Base-by-base conservation (phyloP, 1,139 yeast species). In the Trichomonascaceae sp. region DNA sequence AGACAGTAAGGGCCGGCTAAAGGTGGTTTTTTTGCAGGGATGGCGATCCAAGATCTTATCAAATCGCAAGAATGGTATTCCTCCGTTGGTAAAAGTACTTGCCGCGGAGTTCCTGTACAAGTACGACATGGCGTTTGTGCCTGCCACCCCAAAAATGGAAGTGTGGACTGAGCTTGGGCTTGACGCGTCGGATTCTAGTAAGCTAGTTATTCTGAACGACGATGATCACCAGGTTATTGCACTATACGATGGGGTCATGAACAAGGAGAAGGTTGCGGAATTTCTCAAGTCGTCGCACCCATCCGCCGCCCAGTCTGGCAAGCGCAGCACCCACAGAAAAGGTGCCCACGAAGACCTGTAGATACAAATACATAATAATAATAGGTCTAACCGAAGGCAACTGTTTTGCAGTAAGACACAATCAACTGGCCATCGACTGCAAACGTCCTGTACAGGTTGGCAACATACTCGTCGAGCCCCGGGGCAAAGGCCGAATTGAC, bases 11-110 rank as follows among this genome's bases (percentile, higher is more conserved):
- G 29, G 37, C 17, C 39, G 43, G 27, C 47, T 53, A 4, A 46
- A 47, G 13, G 56, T 53, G 3, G 37, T 55, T 4, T 39, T 55
- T 33, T 39, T 54, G 15, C 47, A 54, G 4, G n/a, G n/a, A n/a
- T n/a, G n/a, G n/a, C n/a, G n/a, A n/a, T n/a, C n/a, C n/a, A 20
- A 20, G 23, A 20, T 8, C 11, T 11, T 11, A 6, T 8, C 9
- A 6, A 11, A 20, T 6, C 6, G 11, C 9, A 6, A 20, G 9
- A 20, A 20, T 6, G 23, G 23, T 30, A 59, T 75, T 4, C 70
- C 87, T 13, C 74, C 89, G 0, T 54, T 78, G 40, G 67, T 70
- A 51, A 82, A 80, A 54, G 64, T 82, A 1, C 59, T 87, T 44
- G 89, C 93, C 3, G 66, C 80, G 35, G 95, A 87, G 49, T 80